Evolutionary conservation across 2,329 filamentous ascomycete genomes (phyloP), one percentile per base, ranked within the genome.

Genomic region (Daldinia sp.): DNA sequence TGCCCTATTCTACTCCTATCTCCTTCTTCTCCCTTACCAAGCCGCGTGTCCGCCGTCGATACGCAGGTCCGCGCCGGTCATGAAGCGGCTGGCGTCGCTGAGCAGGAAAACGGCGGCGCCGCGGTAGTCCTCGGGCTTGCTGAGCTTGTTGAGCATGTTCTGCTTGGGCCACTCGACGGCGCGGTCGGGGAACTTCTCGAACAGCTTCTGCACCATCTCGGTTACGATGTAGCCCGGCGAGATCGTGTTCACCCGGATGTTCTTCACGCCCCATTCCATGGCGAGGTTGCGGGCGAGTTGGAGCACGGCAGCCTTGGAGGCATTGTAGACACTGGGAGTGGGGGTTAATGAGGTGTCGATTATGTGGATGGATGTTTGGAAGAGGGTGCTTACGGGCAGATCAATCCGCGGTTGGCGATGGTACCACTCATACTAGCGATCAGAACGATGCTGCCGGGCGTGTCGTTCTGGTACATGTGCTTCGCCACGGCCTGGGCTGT

Each of bases 401-500:
- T 80, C 74, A 86, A 74, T 34, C 83, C 84, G 71, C 85, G 80
- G 75, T 91, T 91, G 27, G 88, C 88, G 68, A 91, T 81, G 4
- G 83, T 85, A 15, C 85, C 89, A 68, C 86, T 89, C 88, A 91
- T 91, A 68, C 86, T 89, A n/a, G 83, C 87, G 72, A 91, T 88
- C 71, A 91, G 77, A 11, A 86, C 85, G 62, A 91, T 85, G 72
- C 86, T 90, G 0, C 88, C 88, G 4, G 80, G 78, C 23, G 78
- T 81, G 59, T 85, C 82, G 25, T 85, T 80, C 51, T 83, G 82
- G 19, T 87, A 79, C 84, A 91, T 88, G 75, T 95, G 90, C 57
- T 89, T 85, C 30, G 93, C 94, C n/a, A 92, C 91, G 17, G 92
- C 92, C 81, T 94, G 92, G 23, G 93, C 92, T 66, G 92, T 96